Base-by-base conservation (phyloP, 345 rosid species). In the Aquilaria yunnanensis region DNA sequence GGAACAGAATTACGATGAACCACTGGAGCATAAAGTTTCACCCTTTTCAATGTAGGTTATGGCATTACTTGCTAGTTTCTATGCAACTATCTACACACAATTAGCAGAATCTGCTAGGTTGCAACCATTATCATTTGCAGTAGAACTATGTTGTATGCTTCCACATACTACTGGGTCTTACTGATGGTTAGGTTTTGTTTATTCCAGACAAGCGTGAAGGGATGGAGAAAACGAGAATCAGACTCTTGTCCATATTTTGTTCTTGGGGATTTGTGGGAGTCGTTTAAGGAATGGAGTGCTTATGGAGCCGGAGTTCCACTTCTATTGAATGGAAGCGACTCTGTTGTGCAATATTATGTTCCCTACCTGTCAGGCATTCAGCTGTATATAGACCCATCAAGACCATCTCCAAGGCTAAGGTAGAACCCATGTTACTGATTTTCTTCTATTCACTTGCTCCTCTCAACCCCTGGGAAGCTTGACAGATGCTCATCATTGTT, bases 321-420 rank as follows among this genome's bases (percentile, higher is more conserved):
- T 51, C 55, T 86, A 46, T 75, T 94, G 83, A 75, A 87, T 54
- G 91, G 84, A 52, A 76, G 71, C 3, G 96, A 90, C 70, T 81
- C 83, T 55, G 90, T 92, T 0, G 73, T 81, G 67, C 99, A 94
- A 75, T 94, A 88, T 56, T 94, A 94, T 73, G 94, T 86, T 14
- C 99, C 99, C 3, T 94, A 83, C 76, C 80, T 90, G 66, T 94
- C 97, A 3, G 97, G 89, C 61, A 86, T 94, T 80, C 97, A 90
- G 76, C 61, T 90, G 64, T 94, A 90, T 70, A 56, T 71, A 52
- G 87, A 86, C 66, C 81, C 86, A 4, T 73, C 70, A 2, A 81
- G 70, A 59, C 75, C 83, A 46, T 72, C 70, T 14, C 63, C 78
- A 4, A 75, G 73, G 65, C 60, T 60, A 46, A 83, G 97, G 98